Base-by-base conservation (phyloP, 345 rosid species). In the Boechera divaricarpa region DNA sequence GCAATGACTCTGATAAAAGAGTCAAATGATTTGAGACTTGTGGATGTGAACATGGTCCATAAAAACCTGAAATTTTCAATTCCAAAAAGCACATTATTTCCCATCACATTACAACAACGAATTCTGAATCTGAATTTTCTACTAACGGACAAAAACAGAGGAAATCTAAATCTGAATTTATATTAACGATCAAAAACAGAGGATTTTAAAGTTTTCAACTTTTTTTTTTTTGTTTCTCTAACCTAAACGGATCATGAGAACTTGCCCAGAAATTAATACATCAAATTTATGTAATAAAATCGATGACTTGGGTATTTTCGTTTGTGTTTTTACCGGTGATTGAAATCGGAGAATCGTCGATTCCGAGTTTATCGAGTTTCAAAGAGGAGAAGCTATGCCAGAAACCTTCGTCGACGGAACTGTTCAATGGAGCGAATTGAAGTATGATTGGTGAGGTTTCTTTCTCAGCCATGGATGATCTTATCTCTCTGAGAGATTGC, bases 341-440 rank as follows among this genome's bases (percentile, higher is more conserved):
- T 49, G 88, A 79, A 48, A 95, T 73, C 11, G 96, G 96, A 72
- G 98, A 95, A 82, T 95, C 97, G 68, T 93, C 97, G 80, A 95
- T 85, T 77, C 98, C 90, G 33, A 91, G 75, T 77, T 87, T 83
- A 80, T 95, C 89, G 78, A 95, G 98, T 82, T 92, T 92, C 82
- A 91, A 36, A 74, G 92, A 90, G 72, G 97, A 92, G 66, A 93
- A 83, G 73, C 86, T 82, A 61, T 91, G 98, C 99, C 98, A 95
- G 81, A 95, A 92, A 69, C 97, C 93, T 77, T 95, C 98, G 54
- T 93, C 98, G 2, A 87, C 96, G 3, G 84, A 81, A 70, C 97
- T 91, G 78, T 88, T 87, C 63, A 92, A 85, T 28, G 93, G 90
- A 18, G 90, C 89, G 79, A 95, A 93, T 82, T 86, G 90, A 31